Evolutionary conservation across 768 basidiomycete genomes (phyloP).

Genomic region (Pseudohyphozyma bogoriensis): DNA sequence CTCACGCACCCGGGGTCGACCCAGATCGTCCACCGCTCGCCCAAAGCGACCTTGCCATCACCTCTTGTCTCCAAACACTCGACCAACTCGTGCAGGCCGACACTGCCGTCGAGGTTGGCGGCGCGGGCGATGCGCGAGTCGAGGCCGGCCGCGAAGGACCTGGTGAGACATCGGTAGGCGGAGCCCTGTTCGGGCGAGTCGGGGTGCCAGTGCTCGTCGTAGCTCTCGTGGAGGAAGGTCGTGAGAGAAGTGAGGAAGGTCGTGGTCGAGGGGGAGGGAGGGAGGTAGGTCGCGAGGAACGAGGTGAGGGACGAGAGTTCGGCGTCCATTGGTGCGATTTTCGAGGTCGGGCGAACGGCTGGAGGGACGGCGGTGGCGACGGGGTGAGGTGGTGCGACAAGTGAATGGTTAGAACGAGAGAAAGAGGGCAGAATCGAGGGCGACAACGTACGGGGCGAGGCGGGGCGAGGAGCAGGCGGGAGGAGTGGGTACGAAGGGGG

Average conservation of each 20-base stretch:
- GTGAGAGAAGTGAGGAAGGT: slow-evolving; percentile 10
- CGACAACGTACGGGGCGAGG: too few species aligned
- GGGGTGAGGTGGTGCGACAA: too few species aligned
- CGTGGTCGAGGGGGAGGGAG: background rate
- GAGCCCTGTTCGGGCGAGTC: slow-evolving; percentile 31
- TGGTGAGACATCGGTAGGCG: too few species aligned
- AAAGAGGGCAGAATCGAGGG: too few species aligned
- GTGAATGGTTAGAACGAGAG: too few species aligned
- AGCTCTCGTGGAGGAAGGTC: slow-evolving; percentile 12
- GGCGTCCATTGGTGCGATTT: slow-evolving; percentile 9
- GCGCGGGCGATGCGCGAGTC: slow-evolving; percentile 19
- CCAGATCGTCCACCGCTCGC: slow-evolving; percentile 33
- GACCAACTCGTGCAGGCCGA: background rate
- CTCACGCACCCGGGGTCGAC: slow-evolving; percentile 34
- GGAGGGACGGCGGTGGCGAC: too few species aligned
- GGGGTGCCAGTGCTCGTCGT: slow-evolving; percentile 30
- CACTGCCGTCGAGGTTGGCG: slow-evolving; percentile 1
- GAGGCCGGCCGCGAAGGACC: too few species aligned
- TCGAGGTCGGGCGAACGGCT: background rate
- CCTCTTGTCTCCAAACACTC: background rate
- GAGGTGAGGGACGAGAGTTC: slow-evolving; percentile 23
- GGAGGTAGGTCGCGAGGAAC: slow-evolving; percentile 27
- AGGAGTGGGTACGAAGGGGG: too few species aligned
- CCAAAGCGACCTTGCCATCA: slow-evolving; percentile 2
- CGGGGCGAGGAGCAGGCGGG: too few species aligned